phyloP scores from a whole-genome alignment of 345 rosid species.

The Passiflora organensis region DNA sequence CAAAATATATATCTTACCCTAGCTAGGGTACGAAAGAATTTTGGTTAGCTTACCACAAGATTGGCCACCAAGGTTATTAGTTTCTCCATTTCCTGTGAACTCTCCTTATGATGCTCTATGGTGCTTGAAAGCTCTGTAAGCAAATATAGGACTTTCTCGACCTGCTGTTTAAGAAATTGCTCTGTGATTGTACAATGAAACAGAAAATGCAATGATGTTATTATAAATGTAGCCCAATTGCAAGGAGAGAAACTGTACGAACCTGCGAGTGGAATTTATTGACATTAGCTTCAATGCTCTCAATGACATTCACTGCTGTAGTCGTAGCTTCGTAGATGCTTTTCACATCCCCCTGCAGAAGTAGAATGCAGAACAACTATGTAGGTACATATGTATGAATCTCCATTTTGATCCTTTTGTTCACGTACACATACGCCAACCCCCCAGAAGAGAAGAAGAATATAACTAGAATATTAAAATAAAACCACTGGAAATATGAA shows the following conservation, averaged over 20 bases:
- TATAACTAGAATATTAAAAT: background rate
- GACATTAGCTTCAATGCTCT: conserved; percentile 30
- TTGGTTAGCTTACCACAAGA: conserved; percentile 22
- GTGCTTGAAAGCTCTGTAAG: conserved; percentile 45
- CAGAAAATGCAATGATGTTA: background rate
- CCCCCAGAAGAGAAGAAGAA: background rate
- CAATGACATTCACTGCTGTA: conserved; percentile 44
- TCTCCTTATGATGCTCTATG: conserved; percentile 35
- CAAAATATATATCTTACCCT: too few relatives aligned
- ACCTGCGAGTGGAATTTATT: conserved; percentile 44
- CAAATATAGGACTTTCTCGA: conserved; percentile 46
- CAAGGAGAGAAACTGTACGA: background rate
- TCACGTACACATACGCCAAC: background rate
- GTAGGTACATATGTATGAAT: too few relatives aligned
- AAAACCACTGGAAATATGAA: background rate
- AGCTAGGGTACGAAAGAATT: too few relatives aligned
- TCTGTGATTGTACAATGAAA: background rate
- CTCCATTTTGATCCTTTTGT: background rate
- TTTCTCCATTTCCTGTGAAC: conserved; percentile 37
- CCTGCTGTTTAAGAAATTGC: conserved; percentile 22
- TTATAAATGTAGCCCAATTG: background rate
- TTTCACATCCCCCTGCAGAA: conserved; percentile 40
- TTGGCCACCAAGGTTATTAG: conserved; percentile 16
- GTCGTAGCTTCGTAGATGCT: conserved; percentile 44
- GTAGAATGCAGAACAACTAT: background rate